A percentile compares a stretch with the other conserved stretches of the same genome.
Evolutionary conservation across 805 yeast species (phyloP).

Genomic region (Lachancea lanzarotensis): DNA sequence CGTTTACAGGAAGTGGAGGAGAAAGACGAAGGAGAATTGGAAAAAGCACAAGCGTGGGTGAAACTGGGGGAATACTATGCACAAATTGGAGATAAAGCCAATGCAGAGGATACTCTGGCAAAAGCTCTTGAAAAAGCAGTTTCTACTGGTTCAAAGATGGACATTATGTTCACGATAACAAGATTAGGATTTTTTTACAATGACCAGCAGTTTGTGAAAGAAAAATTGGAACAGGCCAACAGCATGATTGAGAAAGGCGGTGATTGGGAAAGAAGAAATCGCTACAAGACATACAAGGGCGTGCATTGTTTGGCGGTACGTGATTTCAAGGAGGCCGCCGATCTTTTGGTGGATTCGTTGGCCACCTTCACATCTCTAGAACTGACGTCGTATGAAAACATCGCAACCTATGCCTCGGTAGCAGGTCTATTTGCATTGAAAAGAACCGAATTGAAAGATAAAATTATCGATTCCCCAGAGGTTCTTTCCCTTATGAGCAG

Average conservation of each 20-base stretch:
- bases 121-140: constrained; percentile 76
- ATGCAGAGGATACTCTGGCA: constrained; percentile 59
- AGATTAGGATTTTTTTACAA: constrained; percentile 87
- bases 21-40: constrained; percentile 77
- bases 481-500: constrained; percentile 72
- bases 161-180: constrained; percentile 70
- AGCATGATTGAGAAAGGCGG: constrained; percentile 90
- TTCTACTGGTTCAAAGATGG: constrained; percentile 86
- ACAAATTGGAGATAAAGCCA: constrained; percentile 68
- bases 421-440: constrained; percentile 81
- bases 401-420: constrained; percentile 80
- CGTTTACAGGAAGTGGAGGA: constrained; percentile 45
- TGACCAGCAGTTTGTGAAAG: constrained; percentile 63
- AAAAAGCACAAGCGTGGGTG: constrained; percentile 67
- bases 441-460: constrained; percentile 75
- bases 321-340: constrained; percentile 79
- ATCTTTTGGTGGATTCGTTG: constrained; percentile 77
- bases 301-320: constrained; percentile 78
- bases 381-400: constrained; percentile 78
- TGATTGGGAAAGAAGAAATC: constrained; percentile 97
- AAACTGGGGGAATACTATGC: constrained; percentile 86
- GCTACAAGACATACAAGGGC: constrained; percentile 88
- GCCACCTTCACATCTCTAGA: constrained; percentile 95
- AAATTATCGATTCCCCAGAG: constrained; percentile 91
- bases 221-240: constrained; percentile 67